Percentiles rank a stretch among this genome's conserved stretches.
phyloP scores from a whole-genome alignment of 306 rosid genomes.

The Corylus heterophylla region DNA sequence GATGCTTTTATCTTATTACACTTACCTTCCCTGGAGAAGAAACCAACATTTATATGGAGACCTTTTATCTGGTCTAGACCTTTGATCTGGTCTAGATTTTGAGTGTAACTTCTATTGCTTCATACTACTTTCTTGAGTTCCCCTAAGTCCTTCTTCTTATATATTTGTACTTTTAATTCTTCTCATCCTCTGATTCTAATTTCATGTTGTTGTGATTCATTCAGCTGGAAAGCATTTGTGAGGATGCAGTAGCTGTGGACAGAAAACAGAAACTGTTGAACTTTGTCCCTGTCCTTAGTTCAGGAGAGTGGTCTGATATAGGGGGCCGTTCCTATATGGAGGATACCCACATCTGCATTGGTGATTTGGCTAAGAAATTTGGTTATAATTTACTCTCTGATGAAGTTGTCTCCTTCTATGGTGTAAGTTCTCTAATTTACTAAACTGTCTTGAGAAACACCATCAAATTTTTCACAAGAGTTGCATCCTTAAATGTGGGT shows the following conservation, averaged over 20 bases:
- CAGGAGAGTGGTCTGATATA: conserved; percentile 95
- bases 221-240: conserved; percentile 91
- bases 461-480: not conserved
- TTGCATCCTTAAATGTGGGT: not conserved
- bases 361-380: conserved; percentile 70
- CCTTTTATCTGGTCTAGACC: not conserved
- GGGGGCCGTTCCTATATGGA: conserved; percentile 79
- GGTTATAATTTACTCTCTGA: conserved; percentile 35
- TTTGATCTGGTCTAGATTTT: no score
- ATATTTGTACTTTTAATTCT: conserved; percentile 5
- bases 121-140: conserved; percentile 9
- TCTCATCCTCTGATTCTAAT: conserved; percentile 13
- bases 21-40: not conserved
- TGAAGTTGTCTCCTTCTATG: conserved; percentile 84
- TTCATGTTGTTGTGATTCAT: conserved; percentile 14
- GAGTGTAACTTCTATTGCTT: conserved; percentile 2
- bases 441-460: conserved; percentile 4
- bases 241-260: conserved; percentile 63
- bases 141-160: conserved; percentile 12
- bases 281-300: conserved; percentile 67
- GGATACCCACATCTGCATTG: conserved; percentile 90
- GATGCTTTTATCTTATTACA: not conserved
- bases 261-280: conserved; percentile 47
- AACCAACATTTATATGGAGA: not conserved
- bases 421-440: conserved; percentile 56